A percentile compares a stretch with the other conserved stretches of the same genome.
Conservation (phyloP, 805 yeast genomes). For the Schwanniomyces sp. region DNA sequence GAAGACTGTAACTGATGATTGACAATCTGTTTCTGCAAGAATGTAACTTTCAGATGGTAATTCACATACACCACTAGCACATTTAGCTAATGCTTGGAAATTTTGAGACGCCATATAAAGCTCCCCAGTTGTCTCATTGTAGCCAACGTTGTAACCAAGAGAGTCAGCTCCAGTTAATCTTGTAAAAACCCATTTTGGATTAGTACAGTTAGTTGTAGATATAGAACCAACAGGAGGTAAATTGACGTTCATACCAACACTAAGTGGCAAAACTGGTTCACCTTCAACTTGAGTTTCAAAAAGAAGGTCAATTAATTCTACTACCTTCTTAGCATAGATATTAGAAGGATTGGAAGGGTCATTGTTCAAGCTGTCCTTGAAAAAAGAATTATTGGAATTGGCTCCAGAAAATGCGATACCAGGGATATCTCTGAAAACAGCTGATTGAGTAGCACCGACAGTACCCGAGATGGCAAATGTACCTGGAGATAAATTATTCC, state of each 20-base stretch:
- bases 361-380: conserved; percentile 42
- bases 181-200: conserved; percentile 43
- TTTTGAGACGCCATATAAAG: conserved; percentile 13
- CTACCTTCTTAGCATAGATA: conserved; percentile 43
- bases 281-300: conserved; percentile 39
- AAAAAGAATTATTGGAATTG: conserved; percentile 49
- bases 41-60: conserved; percentile 44
- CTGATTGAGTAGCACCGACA: conserved; percentile 49
- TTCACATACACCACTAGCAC: conserved; percentile 42
- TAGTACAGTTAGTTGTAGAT: conserved; percentile 37
- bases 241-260: conserved; percentile 50
- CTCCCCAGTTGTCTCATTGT: conserved; percentile 41
- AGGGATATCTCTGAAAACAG: conserved; percentile 49
- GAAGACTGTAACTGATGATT: conserved; percentile 46
- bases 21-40: conserved; percentile 34
- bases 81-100: conserved; percentile 19
- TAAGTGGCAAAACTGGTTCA: conserved; percentile 39
- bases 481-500: conserved; percentile 46
- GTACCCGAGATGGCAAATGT: conserved; percentile 50
- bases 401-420: conserved; percentile 55
- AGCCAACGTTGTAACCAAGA: conserved; percentile 19
- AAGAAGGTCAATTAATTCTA: conserved; percentile 37
- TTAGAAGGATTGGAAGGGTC: conserved; percentile 42
- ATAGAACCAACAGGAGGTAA: conserved; percentile 44
- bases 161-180: conserved; percentile 27